Base-by-base conservation (phyloP, 345 rosid species). In the Salix arbutifolia region DNA sequence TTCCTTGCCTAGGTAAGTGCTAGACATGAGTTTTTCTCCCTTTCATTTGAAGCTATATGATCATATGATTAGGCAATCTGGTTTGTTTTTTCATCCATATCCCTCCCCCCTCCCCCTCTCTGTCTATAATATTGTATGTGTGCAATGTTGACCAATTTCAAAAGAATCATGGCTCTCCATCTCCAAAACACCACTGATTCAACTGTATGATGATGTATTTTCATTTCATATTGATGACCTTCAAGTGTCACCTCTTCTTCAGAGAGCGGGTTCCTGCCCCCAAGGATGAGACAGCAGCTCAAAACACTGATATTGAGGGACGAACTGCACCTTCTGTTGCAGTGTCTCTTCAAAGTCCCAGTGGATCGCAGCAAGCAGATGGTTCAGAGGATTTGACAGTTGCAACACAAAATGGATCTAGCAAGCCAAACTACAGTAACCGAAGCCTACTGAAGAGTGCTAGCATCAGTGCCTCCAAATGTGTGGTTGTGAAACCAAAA, bases 401-500 rank as follows among this genome's bases (percentile, higher is more conserved):
- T 0, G 82, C 23, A 4, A 69, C 33, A 38, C 81, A 82, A 70
- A 84, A 81, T 71, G 89, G 84, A 56, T 64, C 35, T 26, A 64
- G 61, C 84, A 87, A 79, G 69, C 66, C 90, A 23, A 88, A 85
- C 71, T 76, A 77, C 80, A 89, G 89, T 35, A 84, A 83, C 12
- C 93, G 94, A 28, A 88, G 90, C 89, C 80, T 96, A 67, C 79
- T 93, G 85, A 96, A 96, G 86, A 96, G 99, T 83, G 93, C 91
- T 53, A 96, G 98, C 84, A 96, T 96, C 73, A 96, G 98, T 77
- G 99, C 89, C 78, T 93, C 99, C 73, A 90, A 93, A 83, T 93
- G 99, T 67, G 85, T 93, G 35, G 94, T 84, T 58, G 84, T 85
- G 72, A 77, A 88, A 80, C 85, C 76, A 67, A 88, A 74, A 73